These are phyloP conservation scores for Sporothrix inflata DNA, from an alignment of 2,329 filamentous ascomycete genomes.

Conservation along the genomic window DNA sequence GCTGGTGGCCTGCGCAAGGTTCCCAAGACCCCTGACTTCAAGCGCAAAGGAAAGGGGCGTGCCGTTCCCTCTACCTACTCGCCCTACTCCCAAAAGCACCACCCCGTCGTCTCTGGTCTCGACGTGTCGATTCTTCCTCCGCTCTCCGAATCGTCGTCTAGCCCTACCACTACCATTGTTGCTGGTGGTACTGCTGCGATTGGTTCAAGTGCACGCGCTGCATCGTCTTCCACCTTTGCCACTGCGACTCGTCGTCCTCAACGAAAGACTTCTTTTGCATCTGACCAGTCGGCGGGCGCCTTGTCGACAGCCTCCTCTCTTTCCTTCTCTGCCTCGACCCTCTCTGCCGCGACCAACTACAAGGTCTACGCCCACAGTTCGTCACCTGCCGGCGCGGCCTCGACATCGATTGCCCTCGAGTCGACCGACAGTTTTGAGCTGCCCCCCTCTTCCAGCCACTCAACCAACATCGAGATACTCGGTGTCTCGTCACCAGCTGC, in stretches of 20 bases:
- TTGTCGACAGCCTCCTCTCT: conserved; percentile 21
- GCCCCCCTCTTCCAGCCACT: conserved; percentile 48
- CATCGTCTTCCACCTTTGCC: background rate
- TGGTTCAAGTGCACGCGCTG: background rate
- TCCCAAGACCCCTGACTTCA: conserved; percentile 48
- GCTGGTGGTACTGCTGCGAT: conserved; percentile 15
- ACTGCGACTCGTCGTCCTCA: conserved; percentile 7
- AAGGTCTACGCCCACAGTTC: conserved; percentile 56
- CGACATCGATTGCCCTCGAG: conserved; percentile 30
- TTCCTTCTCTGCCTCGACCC: conserved; percentile 51
- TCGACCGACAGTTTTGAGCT: conserved; percentile 47
- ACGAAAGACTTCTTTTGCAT: conserved; percentile 46
- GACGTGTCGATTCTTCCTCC: conserved; percentile 37
- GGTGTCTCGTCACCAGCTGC: conserved; percentile 55
- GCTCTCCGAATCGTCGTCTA: conserved; percentile 42
- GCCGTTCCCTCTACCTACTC: conserved; percentile 20
- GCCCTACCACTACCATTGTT: conserved; percentile 23
- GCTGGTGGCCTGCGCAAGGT: conserved; percentile 60
- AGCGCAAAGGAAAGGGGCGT: conserved; percentile 44
- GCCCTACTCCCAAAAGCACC: conserved; percentile 22
- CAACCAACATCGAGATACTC: conserved; percentile 55
- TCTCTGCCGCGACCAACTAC: conserved; percentile 58
- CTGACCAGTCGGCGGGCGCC: conserved; percentile 39
- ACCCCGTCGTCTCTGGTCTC: conserved; percentile 9
- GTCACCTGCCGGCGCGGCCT: conserved; percentile 37